Evolutionary conservation across 768 basidiomycete genomes (phyloP), one percentile per base, ranked within the genome.

Genomic region (Tricholomella constricta): DNA sequence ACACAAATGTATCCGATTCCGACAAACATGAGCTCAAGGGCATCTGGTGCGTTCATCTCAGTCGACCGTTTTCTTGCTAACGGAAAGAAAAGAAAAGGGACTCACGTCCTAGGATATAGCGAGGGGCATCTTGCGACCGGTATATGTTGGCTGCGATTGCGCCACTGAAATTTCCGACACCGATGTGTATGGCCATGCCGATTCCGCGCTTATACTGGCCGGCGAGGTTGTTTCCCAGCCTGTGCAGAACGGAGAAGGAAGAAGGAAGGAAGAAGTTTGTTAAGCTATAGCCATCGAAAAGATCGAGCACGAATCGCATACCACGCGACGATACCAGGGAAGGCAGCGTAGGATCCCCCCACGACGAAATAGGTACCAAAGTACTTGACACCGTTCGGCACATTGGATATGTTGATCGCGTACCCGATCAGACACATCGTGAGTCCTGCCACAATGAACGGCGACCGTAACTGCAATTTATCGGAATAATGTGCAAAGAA

Each of bases 341-440:
- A 76, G 0, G 75, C 71, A 1, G 82, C 75, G 55, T 85, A 88
- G 35, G 76, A 75, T n/a, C 88, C 88, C 0, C 75, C 72, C 6
- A 88, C 85, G 22, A 78, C 76, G 50, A 89, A 79, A 73, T 85
- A 90, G 0, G 82, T 87, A 1, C 86, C 88, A 56, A 88, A 85
- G 64, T 89, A 89, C 67, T 89, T 88, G 23, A 72, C 81, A 0
- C 84, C 82, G 40, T 64, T 62, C 0, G 78, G 58, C 1, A 68
- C 79, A 11, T 76, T 62, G 0, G 84, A 81, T 45, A 89, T 82
- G 60, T 86, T 84, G 66, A 88, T 86, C 0, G 74, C 50, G 60
- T 83, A 88, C 0, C 87, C 86, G 25, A 85, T 71, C 31, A 84
- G 63, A 46, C 74, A 77, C 66, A 83, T 72, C 1, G 70, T 15